Base-by-base conservation (phyloP, 2,329 filamentous ascomycete species). In the Cladophialophora psammophila region DNA sequence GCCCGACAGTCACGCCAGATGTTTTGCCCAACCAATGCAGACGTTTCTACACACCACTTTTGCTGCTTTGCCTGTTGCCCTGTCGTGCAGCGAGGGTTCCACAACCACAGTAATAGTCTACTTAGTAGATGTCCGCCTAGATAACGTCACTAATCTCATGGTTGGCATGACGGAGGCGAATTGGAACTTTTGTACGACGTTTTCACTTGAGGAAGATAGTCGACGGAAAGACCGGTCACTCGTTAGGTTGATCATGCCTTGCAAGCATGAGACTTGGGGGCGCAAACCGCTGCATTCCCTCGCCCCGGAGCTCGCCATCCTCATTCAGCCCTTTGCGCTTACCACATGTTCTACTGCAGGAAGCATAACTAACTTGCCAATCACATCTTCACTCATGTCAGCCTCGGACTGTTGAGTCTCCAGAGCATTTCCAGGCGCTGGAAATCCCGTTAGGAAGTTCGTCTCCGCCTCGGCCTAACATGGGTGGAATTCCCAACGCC, bases 151-250 rank as follows among this genome's bases (percentile, higher is more conserved):
- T 61, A 35, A 61, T 52, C 45, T 53, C 59, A 61, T 54, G 48
- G 15, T 18, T 2, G 20, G 34, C 18, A 2, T 35, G n/a, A 10
- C 35, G 12, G 15, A 54, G 20, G 20, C 20, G 45, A 54, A 20
- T 35, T 53, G 59, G 59, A 61, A 61, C 59, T 50, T 61, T 61
- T 61, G 59, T 61, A 35, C 42, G 20, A 61, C 59, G 45, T 54
- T 54, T 20, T 54, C 6, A 53, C 34, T 53, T 50, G 58, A 34
- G 7, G 58, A 60, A 60, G 53, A 3, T 15, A 35, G 58, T 32
- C 36, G 20, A 32, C 13, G 20, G 38, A 54, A 54, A 48, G 20
- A 61, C 59, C 48, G 59, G 59, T 61, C 59, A 61, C 34, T 31
- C 18, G 8, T 20, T 48, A 5, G 42, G 45, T 50, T 20, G 42